Evolutionary conservation across 2,329 filamentous ascomycete species (phyloP).

Genomic region (Aspergillus spinulosporus): DNA sequence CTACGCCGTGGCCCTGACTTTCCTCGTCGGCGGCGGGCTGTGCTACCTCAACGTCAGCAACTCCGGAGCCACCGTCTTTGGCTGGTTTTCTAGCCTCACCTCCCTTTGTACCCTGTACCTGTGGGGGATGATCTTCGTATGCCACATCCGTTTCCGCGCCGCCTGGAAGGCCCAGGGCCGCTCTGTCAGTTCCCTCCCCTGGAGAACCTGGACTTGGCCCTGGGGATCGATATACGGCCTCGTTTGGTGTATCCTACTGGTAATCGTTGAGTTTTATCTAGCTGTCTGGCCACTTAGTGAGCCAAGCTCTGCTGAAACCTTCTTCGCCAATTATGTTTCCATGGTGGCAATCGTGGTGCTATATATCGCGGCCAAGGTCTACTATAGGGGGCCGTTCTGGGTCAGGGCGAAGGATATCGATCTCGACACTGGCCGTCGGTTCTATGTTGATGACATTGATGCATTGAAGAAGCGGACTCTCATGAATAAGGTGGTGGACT

Average conservation of each 20-base stretch:
- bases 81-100: slow-evolving; percentile 51
- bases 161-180: slow-evolving; percentile 47
- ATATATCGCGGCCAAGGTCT: slow-evolving; percentile 44
- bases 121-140: slow-evolving; percentile 49
- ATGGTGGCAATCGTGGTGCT: slow-evolving; percentile 46
- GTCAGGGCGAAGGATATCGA: slow-evolving; percentile 36
- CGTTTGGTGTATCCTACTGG: slow-evolving; percentile 46
- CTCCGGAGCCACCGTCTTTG: slow-evolving; percentile 46
- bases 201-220: slow-evolving; percentile 50
- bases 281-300: slow-evolving; percentile 47
- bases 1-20: slow-evolving; percentile 59
- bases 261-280: slow-evolving; percentile 52
- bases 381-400: slow-evolving; percentile 42
- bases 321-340: slow-evolving; percentile 52
- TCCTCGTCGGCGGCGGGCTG: slow-evolving; percentile 65
- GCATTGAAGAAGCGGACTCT: not conserved
- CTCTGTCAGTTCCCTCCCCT: slow-evolving; percentile 39
- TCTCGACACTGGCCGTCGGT: slow-evolving; percentile 31
- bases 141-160: slow-evolving; percentile 46
- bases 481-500: not conserved
- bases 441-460: slow-evolving; percentile 17
- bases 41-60: slow-evolving; percentile 48
- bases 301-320: slow-evolving; percentile 38
- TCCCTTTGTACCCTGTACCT: slow-evolving; percentile 48
- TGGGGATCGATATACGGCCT: slow-evolving; percentile 48